phyloP scores from a whole-genome alignment of 768 basidiomycete species.

The Agaricus blazei region DNA sequence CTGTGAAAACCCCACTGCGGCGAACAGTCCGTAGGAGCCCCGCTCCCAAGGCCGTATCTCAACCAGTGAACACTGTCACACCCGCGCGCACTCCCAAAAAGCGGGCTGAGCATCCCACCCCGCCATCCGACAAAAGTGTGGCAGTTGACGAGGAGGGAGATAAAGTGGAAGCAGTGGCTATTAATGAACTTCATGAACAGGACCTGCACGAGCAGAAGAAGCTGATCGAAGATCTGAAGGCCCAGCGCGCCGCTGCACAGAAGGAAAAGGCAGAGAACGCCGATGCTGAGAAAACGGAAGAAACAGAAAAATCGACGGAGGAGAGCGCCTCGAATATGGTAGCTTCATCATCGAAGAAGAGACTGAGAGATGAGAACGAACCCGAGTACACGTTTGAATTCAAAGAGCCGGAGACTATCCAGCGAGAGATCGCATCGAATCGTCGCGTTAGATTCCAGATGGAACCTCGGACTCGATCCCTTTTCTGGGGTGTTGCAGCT shows the following conservation, averaged over 20 bases:
- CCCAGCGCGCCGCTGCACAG: conserved; percentile 40
- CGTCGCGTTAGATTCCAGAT: conserved; percentile 53
- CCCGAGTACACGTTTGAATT: conserved; percentile 53
- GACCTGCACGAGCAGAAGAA: conserved; percentile 78
- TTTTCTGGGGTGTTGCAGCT: conserved; percentile 80
- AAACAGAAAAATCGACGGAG: conserved; percentile 31
- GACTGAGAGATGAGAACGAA: conserved; percentile 51
- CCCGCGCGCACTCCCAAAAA: conserved; percentile 23
- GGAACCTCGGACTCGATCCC: conserved; percentile 65
- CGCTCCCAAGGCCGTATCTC: conserved; percentile 3
- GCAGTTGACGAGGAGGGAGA: conserved; percentile 60
- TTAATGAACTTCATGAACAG: conserved; percentile 56
- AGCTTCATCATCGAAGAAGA: conserved; percentile 29
- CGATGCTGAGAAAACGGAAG: conserved; percentile 18
- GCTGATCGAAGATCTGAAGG: conserved; percentile 68
- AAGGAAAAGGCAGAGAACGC: conserved; percentile 1
- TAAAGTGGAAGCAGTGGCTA: conserved; percentile 49
- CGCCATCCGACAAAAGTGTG: conserved; percentile 47
- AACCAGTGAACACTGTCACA: conserved; percentile 15
- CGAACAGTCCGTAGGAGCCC: conserved; percentile 18
- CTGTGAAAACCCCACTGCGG: conserved; percentile 10
- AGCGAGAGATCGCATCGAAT: conserved; percentile 53
- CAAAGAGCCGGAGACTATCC: conserved; percentile 61
- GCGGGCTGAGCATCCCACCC: conserved; percentile 30
- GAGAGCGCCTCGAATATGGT: conserved; percentile 22